Evolutionary conservation across 352 stramenopile genomes (phyloP).

Genomic region (Phytophthora idaei): DNA sequence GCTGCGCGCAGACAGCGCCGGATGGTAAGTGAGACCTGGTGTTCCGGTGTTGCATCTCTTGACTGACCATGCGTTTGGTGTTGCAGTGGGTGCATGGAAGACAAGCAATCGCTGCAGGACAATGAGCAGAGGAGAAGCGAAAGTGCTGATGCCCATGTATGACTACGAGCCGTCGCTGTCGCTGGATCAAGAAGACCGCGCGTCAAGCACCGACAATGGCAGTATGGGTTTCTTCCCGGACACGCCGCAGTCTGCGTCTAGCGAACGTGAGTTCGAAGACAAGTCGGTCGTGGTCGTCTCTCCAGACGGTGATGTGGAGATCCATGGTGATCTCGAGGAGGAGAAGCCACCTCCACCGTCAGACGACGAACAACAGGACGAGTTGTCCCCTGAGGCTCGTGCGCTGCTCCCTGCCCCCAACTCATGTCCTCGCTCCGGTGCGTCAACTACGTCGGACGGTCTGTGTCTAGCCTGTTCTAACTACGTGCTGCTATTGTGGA

Average conservation of each 20-base stretch:
- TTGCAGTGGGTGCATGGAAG: constrained; percentile 36
- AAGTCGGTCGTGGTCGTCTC: constrained; percentile 31
- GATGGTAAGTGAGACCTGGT: constrained; percentile 20
- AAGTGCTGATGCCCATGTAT: constrained; percentile 43
- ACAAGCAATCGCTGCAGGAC: constrained; percentile 20
- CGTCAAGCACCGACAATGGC: constrained; percentile 26
- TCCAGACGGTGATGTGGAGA: constrained; percentile 25
- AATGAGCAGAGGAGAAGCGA: constrained; percentile 33
- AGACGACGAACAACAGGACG: constrained; percentile 9
- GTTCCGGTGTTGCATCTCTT: constrained; percentile 13
- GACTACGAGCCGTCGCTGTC: constrained; percentile 46
- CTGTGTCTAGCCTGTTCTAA: neutral
- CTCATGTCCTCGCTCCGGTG: constrained; percentile 42
- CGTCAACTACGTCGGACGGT: neutral
- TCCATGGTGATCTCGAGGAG: constrained; percentile 20
- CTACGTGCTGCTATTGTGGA: constrained; percentile 1
- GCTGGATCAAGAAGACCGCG: constrained; percentile 30
- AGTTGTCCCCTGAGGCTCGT: constrained; percentile 22
- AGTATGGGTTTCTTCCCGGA: constrained; percentile 19
- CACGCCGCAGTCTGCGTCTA: constrained; percentile 23
- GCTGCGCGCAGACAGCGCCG: constrained; percentile 41
- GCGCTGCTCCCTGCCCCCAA: constrained; percentile 35
- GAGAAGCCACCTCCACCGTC: neutral
- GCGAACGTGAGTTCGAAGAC: constrained; percentile 16
- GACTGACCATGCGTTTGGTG: neutral